Base-by-base conservation (phyloP, 1,284 basidiomycete species). In the Moniliophthora roreri region DNA sequence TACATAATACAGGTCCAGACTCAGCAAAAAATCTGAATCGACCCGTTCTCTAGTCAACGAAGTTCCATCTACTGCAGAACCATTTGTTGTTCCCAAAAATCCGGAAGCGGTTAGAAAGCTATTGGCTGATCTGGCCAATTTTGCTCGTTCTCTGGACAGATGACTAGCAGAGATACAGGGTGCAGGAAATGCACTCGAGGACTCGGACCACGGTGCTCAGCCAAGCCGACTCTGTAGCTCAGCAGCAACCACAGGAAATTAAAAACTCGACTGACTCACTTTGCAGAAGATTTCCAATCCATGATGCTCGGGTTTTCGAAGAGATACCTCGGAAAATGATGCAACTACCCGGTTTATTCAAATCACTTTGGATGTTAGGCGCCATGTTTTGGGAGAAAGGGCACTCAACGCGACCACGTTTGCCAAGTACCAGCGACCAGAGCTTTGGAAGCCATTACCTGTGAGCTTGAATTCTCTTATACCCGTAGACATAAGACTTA, bases 81-180 rank as follows among this genome's bases (percentile, higher is more conserved):
- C 46, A 21, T 56, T 48, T 45, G 9, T 39, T 32, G 20, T 52
- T 45, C 54, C 54, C 37, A 48, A 50, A n/a, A 47, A 56, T 40
- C 40, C 35, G 24, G 46, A 50, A 50, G 13, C 34, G 15, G 48
- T 42, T 4, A 32, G 34, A 16, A 23, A 45, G 23, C 36, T 56
- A 20, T 41, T 56, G 50, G 47, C 49, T 28, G 47, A 52, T 34
- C 50, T 56, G 5, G 50, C 54, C 4, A 49, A 23, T 15, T 48
- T 48, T 38, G 50, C 50, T 42, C 50, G 47, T 20, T 20, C 39
- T 10, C 28, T 52, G 34, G 51, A 52, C 18, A 26, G 40, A 34
- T 24, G 40, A 18, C 38, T 50, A n/a, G 39, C 49, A 20, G 20
- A 49, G 23, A 15, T 50, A 8, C 24, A 35, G 16, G 13, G 21